A percentile compares a stretch with the other conserved stretches of the same genome.
Conservation (phyloP, 2,329 filamentous ascomycete species). For the Botrytis porri region DNA sequence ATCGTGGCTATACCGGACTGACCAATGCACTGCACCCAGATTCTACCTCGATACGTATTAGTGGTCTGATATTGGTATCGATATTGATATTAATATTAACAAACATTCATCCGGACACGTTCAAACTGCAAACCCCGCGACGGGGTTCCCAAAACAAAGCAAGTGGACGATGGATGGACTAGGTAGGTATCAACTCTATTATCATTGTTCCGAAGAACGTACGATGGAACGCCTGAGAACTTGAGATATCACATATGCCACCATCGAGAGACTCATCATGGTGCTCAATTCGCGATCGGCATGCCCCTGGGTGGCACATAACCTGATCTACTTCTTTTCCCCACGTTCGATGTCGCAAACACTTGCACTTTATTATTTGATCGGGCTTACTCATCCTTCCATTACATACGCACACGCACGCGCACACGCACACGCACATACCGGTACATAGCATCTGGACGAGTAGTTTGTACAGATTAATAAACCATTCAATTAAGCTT, state of each 20-base stretch:
- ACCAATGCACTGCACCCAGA: no score
- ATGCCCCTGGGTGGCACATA: background rate
- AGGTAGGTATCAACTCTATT: background rate
- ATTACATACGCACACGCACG: no score
- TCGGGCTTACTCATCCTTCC: background rate
- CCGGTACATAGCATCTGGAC: background rate
- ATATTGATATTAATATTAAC: no score
- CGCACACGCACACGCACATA: no score
- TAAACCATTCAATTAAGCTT: background rate
- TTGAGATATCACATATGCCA: background rate
- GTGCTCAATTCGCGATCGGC: background rate
- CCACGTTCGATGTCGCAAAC: background rate
- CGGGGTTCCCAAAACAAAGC: background rate
- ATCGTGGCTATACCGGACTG: background rate
- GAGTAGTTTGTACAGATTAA: background rate
- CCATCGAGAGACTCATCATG: background rate
- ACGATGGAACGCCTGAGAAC: background rate
- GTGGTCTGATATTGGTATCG: background rate
- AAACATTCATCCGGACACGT: background rate
- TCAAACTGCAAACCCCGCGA: background rate
- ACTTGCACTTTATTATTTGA: background rate
- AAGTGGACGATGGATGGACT: no score
- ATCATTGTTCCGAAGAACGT: background rate
- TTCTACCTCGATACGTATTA: no score
- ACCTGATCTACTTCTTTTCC: background rate